phyloP scores from a whole-genome alignment of 2,329 filamentous ascomycete genomes.

The Botryotinia narcissicola region DNA sequence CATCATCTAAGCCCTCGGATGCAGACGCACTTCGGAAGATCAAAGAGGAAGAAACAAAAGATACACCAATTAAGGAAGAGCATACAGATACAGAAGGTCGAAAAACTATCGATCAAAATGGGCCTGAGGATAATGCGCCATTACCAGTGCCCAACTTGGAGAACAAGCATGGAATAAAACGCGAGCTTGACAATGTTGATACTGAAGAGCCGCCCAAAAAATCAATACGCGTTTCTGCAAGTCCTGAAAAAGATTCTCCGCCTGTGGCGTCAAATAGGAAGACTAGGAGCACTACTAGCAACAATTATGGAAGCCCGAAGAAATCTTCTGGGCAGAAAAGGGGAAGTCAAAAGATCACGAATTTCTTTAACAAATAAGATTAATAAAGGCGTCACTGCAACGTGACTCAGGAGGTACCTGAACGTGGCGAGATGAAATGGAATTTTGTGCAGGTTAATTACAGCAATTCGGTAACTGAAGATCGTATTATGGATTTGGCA shows the following conservation, averaged over 20 bases:
- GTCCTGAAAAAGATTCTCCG: conserved; percentile 24
- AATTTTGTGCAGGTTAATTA: not conserved
- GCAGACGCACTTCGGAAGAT: conserved; percentile 22
- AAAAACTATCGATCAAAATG: conserved; percentile 32
- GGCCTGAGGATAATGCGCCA: conserved; percentile 35
- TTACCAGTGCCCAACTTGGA: conserved; percentile 31
- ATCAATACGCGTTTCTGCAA: conserved; percentile 27
- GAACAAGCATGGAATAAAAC: conserved; percentile 33
- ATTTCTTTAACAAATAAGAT: conserved; percentile 47
- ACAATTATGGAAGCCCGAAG: conserved; percentile 32
- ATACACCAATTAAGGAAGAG: conserved; percentile 30
- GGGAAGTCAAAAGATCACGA: conserved; percentile 49
- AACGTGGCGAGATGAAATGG: not conserved
- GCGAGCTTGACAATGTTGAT: conserved; percentile 33
- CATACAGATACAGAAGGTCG: conserved; percentile 27
- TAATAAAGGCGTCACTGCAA: not conserved
- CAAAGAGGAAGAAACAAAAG: conserved; percentile 24
- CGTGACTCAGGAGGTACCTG: not conserved
- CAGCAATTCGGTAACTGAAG: not conserved
- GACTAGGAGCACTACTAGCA: conserved; percentile 37
- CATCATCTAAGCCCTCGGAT: not conserved
- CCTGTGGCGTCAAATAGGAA: conserved; percentile 30
- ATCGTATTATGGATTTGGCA: not conserved
- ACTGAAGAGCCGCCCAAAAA: conserved; percentile 33
- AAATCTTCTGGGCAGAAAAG: conserved; percentile 31